A percentile compares a stretch with the other conserved stretches of the same genome.
Conservation (phyloP, 805 yeast genomes). For the Kuraishia floccosa region DNA sequence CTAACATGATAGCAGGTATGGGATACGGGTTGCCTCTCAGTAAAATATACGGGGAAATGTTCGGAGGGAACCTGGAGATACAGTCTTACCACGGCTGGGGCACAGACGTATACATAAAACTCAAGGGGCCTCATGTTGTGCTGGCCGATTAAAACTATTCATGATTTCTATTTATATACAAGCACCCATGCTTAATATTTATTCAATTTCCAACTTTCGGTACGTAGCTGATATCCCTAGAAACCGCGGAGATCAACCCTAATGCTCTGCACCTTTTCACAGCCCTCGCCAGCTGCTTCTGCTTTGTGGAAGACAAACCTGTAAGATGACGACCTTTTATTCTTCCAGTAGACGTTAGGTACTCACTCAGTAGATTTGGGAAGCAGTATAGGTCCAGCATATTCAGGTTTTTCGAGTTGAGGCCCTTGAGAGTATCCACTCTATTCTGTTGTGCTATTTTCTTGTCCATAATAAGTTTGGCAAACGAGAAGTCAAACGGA, state of each 20-base stretch:
- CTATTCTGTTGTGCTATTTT: constrained; percentile 7
- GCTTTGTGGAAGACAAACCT: constrained; percentile 56
- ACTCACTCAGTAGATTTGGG: constrained; percentile 59
- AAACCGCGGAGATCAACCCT: constrained; percentile 72
- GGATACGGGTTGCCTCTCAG: constrained; percentile 92
- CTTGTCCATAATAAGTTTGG: constrained; percentile 32
- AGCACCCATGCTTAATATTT: background rate
- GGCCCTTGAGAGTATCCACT: constrained; percentile 6
- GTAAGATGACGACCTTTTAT: constrained; percentile 64
- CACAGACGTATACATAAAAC: constrained; percentile 58
- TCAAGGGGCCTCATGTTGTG: constrained; percentile 24
- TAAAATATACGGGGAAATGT: constrained; percentile 60
- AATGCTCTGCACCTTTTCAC: constrained; percentile 70
- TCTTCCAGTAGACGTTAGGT: constrained; percentile 61
- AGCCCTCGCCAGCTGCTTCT: constrained; percentile 63
- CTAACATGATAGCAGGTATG: constrained; percentile 75
- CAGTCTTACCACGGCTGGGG: constrained; percentile 73
- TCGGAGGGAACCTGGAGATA: constrained; percentile 58
- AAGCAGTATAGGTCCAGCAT: constrained; percentile 64
- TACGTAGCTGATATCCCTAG: constrained; percentile 37
- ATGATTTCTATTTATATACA: background rate
- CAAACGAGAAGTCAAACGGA: constrained; percentile 70
- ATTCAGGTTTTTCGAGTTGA: constrained; percentile 35
- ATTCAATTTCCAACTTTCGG: background rate
- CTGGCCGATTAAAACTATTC: background rate